Conservation (phyloP, 2,329 filamentous ascomycete genomes). For the Aspergillus phoenicis region DNA sequence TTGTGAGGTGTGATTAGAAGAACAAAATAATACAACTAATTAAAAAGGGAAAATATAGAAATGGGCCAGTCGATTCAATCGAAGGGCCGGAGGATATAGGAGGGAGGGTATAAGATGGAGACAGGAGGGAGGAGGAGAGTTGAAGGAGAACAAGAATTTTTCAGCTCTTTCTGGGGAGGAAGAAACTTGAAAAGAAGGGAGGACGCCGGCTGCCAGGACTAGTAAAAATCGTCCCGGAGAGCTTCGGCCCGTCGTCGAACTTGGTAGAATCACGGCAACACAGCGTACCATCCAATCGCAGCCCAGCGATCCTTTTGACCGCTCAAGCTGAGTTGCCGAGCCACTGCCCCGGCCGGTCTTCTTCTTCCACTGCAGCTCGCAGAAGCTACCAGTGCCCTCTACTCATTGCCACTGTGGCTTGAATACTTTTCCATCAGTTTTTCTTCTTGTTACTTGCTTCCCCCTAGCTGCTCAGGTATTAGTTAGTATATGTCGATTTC, state of each 20-base stretch:
- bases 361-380: background rate
- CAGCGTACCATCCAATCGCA: constrained; percentile 20
- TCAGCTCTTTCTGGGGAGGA: constrained; percentile 20
- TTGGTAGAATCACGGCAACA: constrained; percentile 38
- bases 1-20: constrained; percentile 50
- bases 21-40: constrained; percentile 40
- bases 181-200: constrained; percentile 36
- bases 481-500: background rate
- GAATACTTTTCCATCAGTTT: background rate
- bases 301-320: constrained; percentile 20
- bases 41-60: constrained; percentile 32
- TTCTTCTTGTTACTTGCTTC: background rate
- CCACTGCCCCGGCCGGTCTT: background rate
- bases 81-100: constrained; percentile 23
- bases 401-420: background rate
- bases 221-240: constrained; percentile 39
- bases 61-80: constrained; percentile 39
- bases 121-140: constrained; percentile 11
- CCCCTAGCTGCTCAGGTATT: background rate
- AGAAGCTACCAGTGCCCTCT: constrained; percentile 7
- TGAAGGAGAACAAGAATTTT: constrained; percentile 27
- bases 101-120: constrained; percentile 21
- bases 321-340: constrained; percentile 19
- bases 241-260: constrained; percentile 41
- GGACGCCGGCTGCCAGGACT: constrained; percentile 24